Percentiles rank a stretch among this genome's conserved stretches.
Evolutionary conservation across 1,284 basidiomycete genomes (phyloP).

Genomic region (Melampsora abietis-canadensis): DNA sequence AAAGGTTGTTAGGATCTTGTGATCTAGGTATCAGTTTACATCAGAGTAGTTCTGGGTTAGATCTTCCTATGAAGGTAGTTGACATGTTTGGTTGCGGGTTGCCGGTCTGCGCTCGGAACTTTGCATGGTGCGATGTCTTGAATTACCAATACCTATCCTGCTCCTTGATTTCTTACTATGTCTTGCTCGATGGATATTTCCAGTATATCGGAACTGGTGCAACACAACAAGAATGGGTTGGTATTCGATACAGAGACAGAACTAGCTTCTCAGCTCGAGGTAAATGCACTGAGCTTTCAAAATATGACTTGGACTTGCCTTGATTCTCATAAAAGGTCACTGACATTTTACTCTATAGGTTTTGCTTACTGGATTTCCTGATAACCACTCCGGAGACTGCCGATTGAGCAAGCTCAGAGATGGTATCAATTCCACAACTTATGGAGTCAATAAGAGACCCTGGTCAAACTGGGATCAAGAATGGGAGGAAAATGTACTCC

Average conservation of each 20-base stretch:
- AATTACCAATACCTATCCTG: not conserved
- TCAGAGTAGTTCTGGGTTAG: conserved; percentile 80
- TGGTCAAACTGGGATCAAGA: conserved; percentile 37
- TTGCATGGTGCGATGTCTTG: conserved; percentile 67
- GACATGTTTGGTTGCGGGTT: conserved; percentile 98
- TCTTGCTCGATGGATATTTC: conserved; percentile 5
- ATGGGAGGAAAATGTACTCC: conserved; percentile 18
- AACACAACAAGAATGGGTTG: conserved; percentile 74
- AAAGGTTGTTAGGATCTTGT: conserved; percentile 65
- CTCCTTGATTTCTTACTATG: not conserved
- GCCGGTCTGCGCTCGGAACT: conserved; percentile 85
- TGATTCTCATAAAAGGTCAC: not conserved
- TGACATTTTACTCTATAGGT: not conserved
- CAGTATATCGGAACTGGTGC: conserved; percentile 82
- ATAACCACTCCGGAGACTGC: not conserved
- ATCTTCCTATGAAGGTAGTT: conserved; percentile 98
- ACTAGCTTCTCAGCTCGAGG: conserved; percentile 70
- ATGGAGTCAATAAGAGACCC: conserved; percentile 10
- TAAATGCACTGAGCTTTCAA: conserved; percentile 52
- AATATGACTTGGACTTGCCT: not conserved
- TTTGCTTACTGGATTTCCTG: conserved; percentile 14
- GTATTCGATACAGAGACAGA: conserved; percentile 69
- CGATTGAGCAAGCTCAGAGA: conserved; percentile 1
- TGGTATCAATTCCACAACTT: conserved; percentile 9
- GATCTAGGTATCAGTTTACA: conserved; percentile 91